A percentile compares a stretch with the other conserved stretches of the same genome.
Conservation (phyloP, 2,329 filamentous ascomycete genomes). For the Pseudovirgaria hyperparasitica region DNA sequence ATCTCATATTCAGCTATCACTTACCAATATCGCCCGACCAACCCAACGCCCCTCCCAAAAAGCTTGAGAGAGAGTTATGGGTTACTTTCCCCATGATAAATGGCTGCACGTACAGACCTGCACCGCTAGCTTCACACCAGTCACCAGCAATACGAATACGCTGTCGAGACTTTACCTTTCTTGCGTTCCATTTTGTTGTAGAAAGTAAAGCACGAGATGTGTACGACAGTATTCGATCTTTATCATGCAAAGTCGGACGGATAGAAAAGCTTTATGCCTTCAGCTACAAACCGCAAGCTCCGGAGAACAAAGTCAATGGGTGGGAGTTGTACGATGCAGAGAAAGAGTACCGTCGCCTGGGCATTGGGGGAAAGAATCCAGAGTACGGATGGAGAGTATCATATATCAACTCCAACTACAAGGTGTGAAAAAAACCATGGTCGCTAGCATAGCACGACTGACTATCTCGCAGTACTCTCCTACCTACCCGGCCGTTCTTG, state of each 20-base stretch:
- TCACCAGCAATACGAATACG: conserved; percentile 75
- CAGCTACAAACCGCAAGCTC: conserved; percentile 60
- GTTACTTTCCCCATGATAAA: conserved; percentile 89
- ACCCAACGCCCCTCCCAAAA: conserved; percentile 28
- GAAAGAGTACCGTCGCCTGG: conserved; percentile 76
- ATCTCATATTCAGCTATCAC: conserved; percentile 50
- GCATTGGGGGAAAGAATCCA: conserved; percentile 68
- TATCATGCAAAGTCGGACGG: conserved; percentile 69
- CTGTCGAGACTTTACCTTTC: conserved; percentile 86
- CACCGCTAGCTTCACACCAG: conserved; percentile 54
- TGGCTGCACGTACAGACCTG: conserved; percentile 64
- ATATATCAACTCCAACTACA: conserved; percentile 78
- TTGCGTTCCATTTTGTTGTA: conserved; percentile 75
- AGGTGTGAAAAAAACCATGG: conserved; percentile 25
- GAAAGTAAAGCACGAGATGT: conserved; percentile 67
- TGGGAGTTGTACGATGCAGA: conserved; percentile 78
- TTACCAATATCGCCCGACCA: conserved; percentile 26
- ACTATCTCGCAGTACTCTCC: conserved; percentile 53
- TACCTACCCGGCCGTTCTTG: conserved; percentile 77
- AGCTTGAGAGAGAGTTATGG: conserved; percentile 72
- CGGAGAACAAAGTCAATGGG: conserved; percentile 63
- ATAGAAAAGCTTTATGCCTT: conserved; percentile 91
- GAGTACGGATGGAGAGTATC: conserved; percentile 81
- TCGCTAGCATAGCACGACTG: not conserved
- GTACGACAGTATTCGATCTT: conserved; percentile 71